Evolutionary conservation across 1,139 yeast genomes (phyloP), one percentile per base, ranked within the genome.

Genomic region (Debaryomycetaceae sp.): DNA sequence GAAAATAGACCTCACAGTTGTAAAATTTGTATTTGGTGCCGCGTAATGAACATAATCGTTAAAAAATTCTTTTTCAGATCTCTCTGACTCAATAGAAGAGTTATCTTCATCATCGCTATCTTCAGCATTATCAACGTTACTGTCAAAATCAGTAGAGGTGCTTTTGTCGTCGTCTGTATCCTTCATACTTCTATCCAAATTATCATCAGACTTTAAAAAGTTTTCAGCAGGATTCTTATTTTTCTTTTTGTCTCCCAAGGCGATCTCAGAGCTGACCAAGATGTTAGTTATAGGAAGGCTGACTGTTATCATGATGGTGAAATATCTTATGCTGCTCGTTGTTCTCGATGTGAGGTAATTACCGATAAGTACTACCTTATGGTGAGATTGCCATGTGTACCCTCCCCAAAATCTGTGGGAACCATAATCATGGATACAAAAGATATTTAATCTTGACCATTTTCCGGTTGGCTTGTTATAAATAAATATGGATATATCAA

Each of bases 41-140:
- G 83, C 81, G 56, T 84, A 84, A 49, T 81, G 81, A n/a, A 86
- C 83, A 52, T 85, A 85, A 30, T 79, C 87, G 43, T 77, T 83
- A 55, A 84, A 85, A 41, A 73, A 66, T 24, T 68, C 67, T 6
- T 70, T 52, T 6, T 52, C 44, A 3, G 58, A 59, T 5, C 52
- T 35, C 9, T 30, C n/a, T 28, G 19, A 33, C 6, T 32, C 18
- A 14, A 30, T 17, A 5, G 34, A 15, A n/a, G 33, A 35, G 6
- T 33, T 35, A 3, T n/a, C 16, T 15, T 4, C 15, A 7, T 11
- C 28, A 18, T 30, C 33, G 6, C 8, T 4, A 8, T 30, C 34
- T 3, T 30, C 38, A 3, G 17, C n/a, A 14, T 15, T 15, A 15
- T 17, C 8, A 14, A 33, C 13, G 15, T n/a, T 29, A 13, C 14